Base-by-base conservation (phyloP, 1,284 basidiomycete species). In the Ustilago lituana region DNA sequence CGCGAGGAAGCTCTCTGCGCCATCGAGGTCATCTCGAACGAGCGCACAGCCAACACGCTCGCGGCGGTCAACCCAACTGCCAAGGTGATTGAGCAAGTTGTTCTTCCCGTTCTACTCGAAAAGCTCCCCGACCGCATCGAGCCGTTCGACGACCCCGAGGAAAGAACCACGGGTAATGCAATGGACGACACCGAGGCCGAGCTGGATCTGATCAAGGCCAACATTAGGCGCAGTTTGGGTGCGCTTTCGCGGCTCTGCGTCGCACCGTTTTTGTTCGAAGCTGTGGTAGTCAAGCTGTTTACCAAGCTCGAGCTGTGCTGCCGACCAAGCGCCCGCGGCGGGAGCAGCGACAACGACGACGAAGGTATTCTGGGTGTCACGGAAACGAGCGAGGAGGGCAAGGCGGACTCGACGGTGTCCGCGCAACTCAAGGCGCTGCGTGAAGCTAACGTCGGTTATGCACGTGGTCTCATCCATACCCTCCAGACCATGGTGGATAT, bases 221-320 rank as follows among this genome's bases (percentile, higher is more conserved):
- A 64, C 29, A 70, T 77, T 39, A 41, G 91, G 84, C 86, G 86
- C 17, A 87, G 88, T 14, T 87, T 98, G 27, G 85, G 86, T 2
- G 88, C 90, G 4, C 86, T 98, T 23, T 86, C 88, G 35, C 87
- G 86, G 11, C 86, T 99, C 12, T 95, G 93, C 79, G 82, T 87
- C 3, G 87, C 90, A 40, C 86, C 90, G 0, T 86, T 88, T 20
- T 85, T 98, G 23, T 98, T 96, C 82, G 92, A 93, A 79, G 89
- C 86, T 6, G 86, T 98, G 26, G 88, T 93, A 35, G 87, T 93
- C 40, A 88, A 91, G 20, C 84, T 98, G 11, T 88, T 87, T 0
- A 89, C 90, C 1, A 92, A 93, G 81, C 84, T 98, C 23, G 91
- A 93, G 1, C 88, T 89, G 5, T 82, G 96, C 12, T 88, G 94